Base-by-base conservation (phyloP, 352 stramenopile species). In the Phytophthora tubulina region DNA sequence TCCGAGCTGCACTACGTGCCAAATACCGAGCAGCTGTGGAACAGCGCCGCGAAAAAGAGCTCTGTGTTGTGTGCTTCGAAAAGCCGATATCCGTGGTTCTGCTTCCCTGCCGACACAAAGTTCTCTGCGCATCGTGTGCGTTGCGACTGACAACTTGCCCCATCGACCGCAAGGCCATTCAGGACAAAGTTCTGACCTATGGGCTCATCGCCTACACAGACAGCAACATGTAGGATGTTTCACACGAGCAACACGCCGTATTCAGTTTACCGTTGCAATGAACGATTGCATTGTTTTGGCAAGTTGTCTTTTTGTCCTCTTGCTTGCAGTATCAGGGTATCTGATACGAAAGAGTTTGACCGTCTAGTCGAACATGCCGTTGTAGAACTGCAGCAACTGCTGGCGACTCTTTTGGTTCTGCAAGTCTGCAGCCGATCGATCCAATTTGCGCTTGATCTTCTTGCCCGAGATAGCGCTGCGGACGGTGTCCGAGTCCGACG, bases 301-400 rank as follows among this genome's bases (percentile, higher is more conserved):
- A 10, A 35, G 14, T 50, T 42, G 17, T 27, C 41, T 2, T 59
- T 63, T 15, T 27, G 21, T 27, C 45, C 45, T 52, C 15, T 50
- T n/a, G 35, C 32, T 31, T 39, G 48, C 45, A n/a, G 45, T 52
- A 17, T 11, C 6, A 8, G 31, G 4, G 4, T 39, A 45, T 35
- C 44, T 38, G 36, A 6, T 52, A 30, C 17, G 30, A n/a, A 17
- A 32, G 10, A 21, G 15, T 17, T n/a, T 17, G 14, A 13, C 13
- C 39, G 7, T 17, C 49, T 59, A 95, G 69, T 95, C 88, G 58
- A 92, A 92, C 85, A 96, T 94, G 31, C 84, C 84, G 64, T 96
- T 96, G 82, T 96, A 96, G 53, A 96, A 94, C 72, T 95, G 85
- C 44, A 96, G 78, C 27, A 96, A 68, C 63, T 96, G 79, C 59